Evolutionary conservation across 495 filamentous ascomycete species (phyloP), one percentile per base, ranked within the genome.

Genomic region (Cercophora sp.): DNA sequence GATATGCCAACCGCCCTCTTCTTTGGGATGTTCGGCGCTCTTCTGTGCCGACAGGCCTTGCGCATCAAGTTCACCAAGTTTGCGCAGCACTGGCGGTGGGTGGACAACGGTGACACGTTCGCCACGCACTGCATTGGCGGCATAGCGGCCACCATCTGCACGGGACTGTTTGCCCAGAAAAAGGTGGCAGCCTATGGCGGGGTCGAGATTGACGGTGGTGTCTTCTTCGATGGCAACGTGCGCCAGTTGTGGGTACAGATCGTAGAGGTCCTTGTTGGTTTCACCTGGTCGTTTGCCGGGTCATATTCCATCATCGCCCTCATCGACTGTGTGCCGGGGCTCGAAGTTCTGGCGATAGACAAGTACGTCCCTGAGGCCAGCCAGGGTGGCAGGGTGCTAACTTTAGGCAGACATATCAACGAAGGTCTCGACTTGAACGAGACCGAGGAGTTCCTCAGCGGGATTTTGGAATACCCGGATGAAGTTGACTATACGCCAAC

Each of bases 1-100:
- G 81, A 88, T 22, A 89, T 91, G 19, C 95, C 91, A 82, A 91
- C 82, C 1, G 86, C 85, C 45, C 80, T 96, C 52, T 73, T 91
- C 56, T 80, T 95, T 37, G 91, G 91, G 40, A 73, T 96, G 37
- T 81, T 85, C 5, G 88, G 91, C n/a, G 88, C 88, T 20, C 70
- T 88, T 29, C 79, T 93, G n/a, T 89, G 85, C 78, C 96, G 96
- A 68, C 92, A 93, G 70, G 75, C 85, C 25, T 91, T 92, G 51
- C 95, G 95, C 76, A 73, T 92, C 55, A 92, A 92, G 72, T 92
- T 88, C 68, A 67, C 85, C 55, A 74, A 91, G 42, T 54, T 62
- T 46, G 61, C 61, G 25, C 52, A 57, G 1, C 32, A 50, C 10
- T 62, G 61, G 61, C 35, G 55, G 26, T 77, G 76, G 27, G 79